Evolutionary conservation across 306 rosid species (phyloP), one percentile per base, ranked within the genome.

Genomic region (Elaeagnus macrophylla): DNA sequence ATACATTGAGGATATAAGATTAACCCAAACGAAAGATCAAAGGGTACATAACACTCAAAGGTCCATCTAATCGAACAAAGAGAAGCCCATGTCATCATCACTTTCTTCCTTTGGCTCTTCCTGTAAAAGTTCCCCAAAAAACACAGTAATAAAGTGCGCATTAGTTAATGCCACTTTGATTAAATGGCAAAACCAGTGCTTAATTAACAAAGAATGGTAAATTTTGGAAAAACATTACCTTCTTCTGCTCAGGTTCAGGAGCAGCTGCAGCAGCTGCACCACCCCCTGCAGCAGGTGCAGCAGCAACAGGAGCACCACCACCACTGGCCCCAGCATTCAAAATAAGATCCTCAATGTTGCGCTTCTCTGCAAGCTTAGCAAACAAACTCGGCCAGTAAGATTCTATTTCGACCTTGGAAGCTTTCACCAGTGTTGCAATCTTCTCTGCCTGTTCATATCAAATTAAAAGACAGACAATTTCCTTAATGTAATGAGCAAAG

Each of bases 331-430:
- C 80, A 44, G 76, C 75, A 64, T 83, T 85, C 56, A 75, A 37
- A 35, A 81, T 51, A 12, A 89, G 83, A 10, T 85, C 95, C 2
- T 60, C 97, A 0, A 85, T 54, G 73, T 69, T 67, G 64, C 55
- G 81, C 56, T 66, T 83, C 71, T 81, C 87, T 0, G 89, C 85
- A 48, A 89, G 83, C 67, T 71, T 85, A 0, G 87, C 94, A 56
- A 83, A 83, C 0, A 89, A 64, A 54, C 79, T 55, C 0, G 89
- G 89, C 97, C 95, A 85, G 76, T 68, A 85, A 0, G 95, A 70
- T 54, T 89, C 97, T 7, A 77, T 74, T 0, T 9, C 0, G 25
- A 85, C 79, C 3, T 75, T 73, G 0, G 94, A 87, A 0, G 89
- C 76, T 62, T 77, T 81, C 60, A 83, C 61, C 62, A 85, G 5